phyloP scores from a whole-genome alignment of 495 filamentous ascomycete species.

The Clohesyomyces aquaticus region DNA sequence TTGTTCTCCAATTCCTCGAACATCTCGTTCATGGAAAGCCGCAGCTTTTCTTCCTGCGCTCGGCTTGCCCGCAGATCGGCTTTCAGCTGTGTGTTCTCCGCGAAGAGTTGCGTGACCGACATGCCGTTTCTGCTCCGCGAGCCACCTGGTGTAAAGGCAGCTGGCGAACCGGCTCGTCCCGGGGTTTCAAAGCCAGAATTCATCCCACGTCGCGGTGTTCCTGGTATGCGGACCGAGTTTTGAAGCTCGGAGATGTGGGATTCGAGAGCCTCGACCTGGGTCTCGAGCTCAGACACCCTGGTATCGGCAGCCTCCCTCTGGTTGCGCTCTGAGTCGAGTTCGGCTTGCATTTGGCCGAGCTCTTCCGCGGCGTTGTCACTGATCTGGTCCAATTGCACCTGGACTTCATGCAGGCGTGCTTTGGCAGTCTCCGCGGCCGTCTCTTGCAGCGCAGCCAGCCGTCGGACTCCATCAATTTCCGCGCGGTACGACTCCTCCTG shows the following conservation, averaged over 20 bases:
- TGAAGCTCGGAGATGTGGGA: constrained; percentile 44
- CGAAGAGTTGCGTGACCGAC: constrained; percentile 69
- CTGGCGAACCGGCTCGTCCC: constrained; percentile 57
- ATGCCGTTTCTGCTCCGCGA: constrained; percentile 60
- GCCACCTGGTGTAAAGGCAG: constrained; percentile 60
- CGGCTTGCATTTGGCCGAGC: constrained; percentile 74
- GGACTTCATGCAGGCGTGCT: constrained; percentile 79
- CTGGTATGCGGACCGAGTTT: constrained; percentile 52
- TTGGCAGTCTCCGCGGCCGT: constrained; percentile 80
- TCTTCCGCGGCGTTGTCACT: constrained; percentile 82
- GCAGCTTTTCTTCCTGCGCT: constrained; percentile 69
- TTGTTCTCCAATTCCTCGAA: constrained; percentile 62
- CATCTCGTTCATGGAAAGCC: constrained; percentile 79
- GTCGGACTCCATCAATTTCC: constrained; percentile 76
- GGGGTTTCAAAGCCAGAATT: constrained; percentile 60
- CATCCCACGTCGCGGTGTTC: constrained; percentile 59
- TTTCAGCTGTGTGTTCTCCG: constrained; percentile 65
- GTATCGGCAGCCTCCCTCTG: constrained; percentile 72
- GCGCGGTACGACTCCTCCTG: constrained; percentile 79
- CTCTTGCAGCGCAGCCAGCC: constrained; percentile 82
- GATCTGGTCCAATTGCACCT: constrained; percentile 72
- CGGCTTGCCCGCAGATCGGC: constrained; percentile 66
- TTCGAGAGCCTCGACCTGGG: constrained; percentile 69
- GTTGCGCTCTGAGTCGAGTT: constrained; percentile 76
- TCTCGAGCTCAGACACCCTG: constrained; percentile 74